Base-by-base conservation (phyloP, 2,329 filamentous ascomycete genomes). In the Macroventuria anomochaeta region DNA sequence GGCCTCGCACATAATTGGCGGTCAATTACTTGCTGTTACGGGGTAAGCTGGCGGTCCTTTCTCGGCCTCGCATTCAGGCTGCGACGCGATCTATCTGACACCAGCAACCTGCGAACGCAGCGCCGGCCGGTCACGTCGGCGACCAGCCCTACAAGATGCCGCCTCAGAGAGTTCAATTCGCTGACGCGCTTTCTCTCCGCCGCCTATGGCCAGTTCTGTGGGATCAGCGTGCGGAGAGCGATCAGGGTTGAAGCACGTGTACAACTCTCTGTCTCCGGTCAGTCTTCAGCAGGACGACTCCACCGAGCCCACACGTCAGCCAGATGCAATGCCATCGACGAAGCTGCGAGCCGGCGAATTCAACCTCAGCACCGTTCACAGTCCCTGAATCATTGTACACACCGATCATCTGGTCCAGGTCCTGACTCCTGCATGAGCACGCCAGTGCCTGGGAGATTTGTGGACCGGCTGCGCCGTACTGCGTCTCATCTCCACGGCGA, bases 101-200 rank as follows among this genome's bases (percentile, higher is more conserved):
- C 39, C 44, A 41, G 32, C 46, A 38, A 39, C 49, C 38, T 42
- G 48, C 48, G 36, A 49, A 36, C 43, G 38, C 44, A 41, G 43
- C 41, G 36, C 43, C 41, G 41, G 32, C 46, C 57, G 55, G 53
- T 55, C 23, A 53, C 46, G 55, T 63, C 60, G 62, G 56, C 62
- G 53, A 58, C 38, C 49, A 55, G 32, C 47, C 25, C 44, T 31
- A 37, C 42, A 21, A 31, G 33, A 17, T 12, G 26, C 38, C 23
- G 29, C 39, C 32, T 18, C 15, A 6, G 7, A 20, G 28, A 7
- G 7, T 31, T 26, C 28, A 2, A 55, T 50, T 40, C 40, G 46
- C 40, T 26, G 40, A 10, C 29, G 29, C n/a, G 15, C 25, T 17
- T 26, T 29, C 34, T 10, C 33, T 52, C 50, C 53, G 38, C 34